These are phyloP conservation scores for Mycosphaerella arachidis DNA, from an alignment of 2,329 filamentous ascomycete species.

Conservation along the genomic window DNA sequence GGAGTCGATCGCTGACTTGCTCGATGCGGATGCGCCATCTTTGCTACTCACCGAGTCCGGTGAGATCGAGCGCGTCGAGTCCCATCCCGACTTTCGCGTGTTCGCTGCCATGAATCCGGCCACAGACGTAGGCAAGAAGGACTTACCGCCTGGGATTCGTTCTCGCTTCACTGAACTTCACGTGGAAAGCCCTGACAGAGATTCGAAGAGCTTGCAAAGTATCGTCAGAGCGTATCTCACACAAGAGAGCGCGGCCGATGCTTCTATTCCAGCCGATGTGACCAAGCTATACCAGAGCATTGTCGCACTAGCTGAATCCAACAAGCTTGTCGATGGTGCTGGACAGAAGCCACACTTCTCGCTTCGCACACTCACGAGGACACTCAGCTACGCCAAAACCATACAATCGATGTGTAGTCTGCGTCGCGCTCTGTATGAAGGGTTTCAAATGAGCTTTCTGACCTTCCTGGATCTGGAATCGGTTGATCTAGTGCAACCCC, in stretches of 20 bases:
- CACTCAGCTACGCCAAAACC: conserved; percentile 80
- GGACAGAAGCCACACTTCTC: conserved; percentile 97
- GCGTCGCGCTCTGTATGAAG: conserved; percentile 82
- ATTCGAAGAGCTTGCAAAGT: conserved; percentile 77
- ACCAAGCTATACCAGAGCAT: conserved; percentile 84
- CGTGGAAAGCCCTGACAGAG: conserved; percentile 81
- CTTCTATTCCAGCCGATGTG: conserved; percentile 72
- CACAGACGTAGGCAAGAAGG: conserved; percentile 93
- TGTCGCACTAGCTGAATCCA: conserved; percentile 73
- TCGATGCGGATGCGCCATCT: conserved; percentile 71
- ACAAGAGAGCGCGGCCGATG: conserved; percentile 62
- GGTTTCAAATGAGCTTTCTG: conserved; percentile 96
- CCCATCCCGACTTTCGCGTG: conserved; percentile 88
- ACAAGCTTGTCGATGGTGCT: conserved; percentile 85
- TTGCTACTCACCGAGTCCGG: conserved; percentile 90
- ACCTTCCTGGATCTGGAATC: conserved; percentile 82
- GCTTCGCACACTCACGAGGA: conserved; percentile 85
- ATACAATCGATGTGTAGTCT: conserved; percentile 81
- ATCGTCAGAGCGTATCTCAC: conserved; percentile 88
- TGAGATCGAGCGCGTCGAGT: conserved; percentile 81
- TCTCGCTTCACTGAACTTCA: conserved; percentile 96
- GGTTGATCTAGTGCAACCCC: conserved; percentile 69
- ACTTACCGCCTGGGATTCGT: conserved; percentile 80
- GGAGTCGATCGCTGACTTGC: conserved; percentile 84
- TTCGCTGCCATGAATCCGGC: conserved; percentile 99